phyloP scores from a whole-genome alignment of 148 eudicot genomes.

The Linanthus parryae region DNA sequence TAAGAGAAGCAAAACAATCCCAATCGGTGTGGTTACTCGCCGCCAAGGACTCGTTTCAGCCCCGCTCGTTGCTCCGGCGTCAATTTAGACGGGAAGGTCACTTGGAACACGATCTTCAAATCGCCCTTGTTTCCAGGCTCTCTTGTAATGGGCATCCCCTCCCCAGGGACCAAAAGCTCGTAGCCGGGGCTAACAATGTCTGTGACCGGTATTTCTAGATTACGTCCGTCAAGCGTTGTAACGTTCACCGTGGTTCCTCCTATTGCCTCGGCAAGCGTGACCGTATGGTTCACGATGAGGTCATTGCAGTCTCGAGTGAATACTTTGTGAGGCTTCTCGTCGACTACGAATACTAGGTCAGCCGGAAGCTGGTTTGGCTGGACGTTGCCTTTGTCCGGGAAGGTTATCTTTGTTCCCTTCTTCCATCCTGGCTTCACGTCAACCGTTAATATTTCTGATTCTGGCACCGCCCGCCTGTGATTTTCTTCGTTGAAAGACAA shows the following conservation, averaged over 20 bases:
- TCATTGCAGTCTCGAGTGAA: constrained; percentile 71
- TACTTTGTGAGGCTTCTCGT: constrained; percentile 64
- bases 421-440: constrained; percentile 91
- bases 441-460: constrained; percentile 57
- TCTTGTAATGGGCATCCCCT: constrained; percentile 78
- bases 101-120: constrained; percentile 57
- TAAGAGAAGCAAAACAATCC: no score
- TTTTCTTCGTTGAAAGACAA: neutral
- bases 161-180: constrained; percentile 43
- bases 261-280: constrained; percentile 59
- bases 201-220: constrained; percentile 39
- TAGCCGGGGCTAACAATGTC: constrained; percentile 56
- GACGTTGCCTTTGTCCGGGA: constrained; percentile 77
- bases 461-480: constrained; percentile 36
- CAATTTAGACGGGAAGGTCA: constrained; percentile 52
- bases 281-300: constrained; percentile 35
- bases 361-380: constrained; percentile 71
- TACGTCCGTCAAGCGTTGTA: constrained; percentile 52
- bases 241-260: constrained; percentile 52
- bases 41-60: constrained; percentile 50
- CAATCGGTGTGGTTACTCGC: no score
- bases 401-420: constrained; percentile 88
- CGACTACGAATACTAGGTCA: constrained; percentile 76
- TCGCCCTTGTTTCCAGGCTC: constrained; percentile 59
- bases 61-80: constrained; percentile 47